These are phyloP conservation scores for Ambrosia hybrid DNA, from an alignment of 140 eudicot species.

Conservation along the genomic window DNA sequence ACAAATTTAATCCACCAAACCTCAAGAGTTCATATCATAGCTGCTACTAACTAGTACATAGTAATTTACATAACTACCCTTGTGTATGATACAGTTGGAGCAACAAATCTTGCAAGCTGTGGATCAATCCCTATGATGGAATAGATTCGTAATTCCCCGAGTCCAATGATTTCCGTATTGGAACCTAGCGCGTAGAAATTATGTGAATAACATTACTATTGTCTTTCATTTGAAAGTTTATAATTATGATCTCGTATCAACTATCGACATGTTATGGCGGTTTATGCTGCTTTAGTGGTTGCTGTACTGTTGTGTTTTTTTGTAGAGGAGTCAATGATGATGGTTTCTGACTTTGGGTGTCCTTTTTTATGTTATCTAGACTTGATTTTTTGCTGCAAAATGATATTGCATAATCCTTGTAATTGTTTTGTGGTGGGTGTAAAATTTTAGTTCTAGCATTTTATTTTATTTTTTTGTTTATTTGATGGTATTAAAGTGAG, in stretches of 20 bases:
- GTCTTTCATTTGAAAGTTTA: conserved; percentile 23
- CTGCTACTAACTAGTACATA: too few species aligned
- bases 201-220: conserved; percentile 37
- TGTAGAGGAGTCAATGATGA: neutral
- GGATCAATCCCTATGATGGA: conserved; percentile 63
- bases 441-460: neutral
- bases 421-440: neutral
- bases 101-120: conserved; percentile 63
- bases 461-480: neutral
- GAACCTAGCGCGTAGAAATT: conserved; percentile 32
- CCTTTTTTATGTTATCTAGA: neutral
- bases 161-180: conserved; percentile 8
- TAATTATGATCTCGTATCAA: conserved; percentile 4
- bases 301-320: neutral
- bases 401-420: neutral
- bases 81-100: conserved; percentile 58
- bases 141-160: conserved; percentile 23
- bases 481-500: too few species aligned
- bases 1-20: neutral
- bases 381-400: conserved; percentile 1
- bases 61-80: neutral
- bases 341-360: neutral
- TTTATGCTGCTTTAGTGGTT: conserved; percentile 7
- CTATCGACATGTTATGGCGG: too few species aligned
- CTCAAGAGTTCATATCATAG: too few species aligned